Percentiles rank a stretch among this genome's conserved stretches.
phyloP scores from a whole-genome alignment of 2,329 filamentous ascomycete genomes.

The Nemania sp. region DNA sequence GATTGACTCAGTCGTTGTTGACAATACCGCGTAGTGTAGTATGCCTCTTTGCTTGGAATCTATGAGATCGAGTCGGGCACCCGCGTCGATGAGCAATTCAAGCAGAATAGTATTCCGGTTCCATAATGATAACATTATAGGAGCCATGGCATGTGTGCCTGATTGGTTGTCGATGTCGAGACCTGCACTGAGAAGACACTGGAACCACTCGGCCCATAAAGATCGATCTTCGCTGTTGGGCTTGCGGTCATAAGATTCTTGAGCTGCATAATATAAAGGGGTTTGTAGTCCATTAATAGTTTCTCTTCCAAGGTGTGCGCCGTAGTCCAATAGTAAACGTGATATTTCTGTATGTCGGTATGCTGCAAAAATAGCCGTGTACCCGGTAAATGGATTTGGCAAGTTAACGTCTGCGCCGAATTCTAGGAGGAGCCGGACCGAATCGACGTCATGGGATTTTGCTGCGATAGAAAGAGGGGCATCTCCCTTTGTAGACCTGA shows the following conservation, averaged over 20 bases:
- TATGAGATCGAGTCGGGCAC: not conserved
- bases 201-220: not conserved
- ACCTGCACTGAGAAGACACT: conserved; percentile 6
- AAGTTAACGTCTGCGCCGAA: not conserved
- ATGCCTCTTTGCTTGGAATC: not conserved
- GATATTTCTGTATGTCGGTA: not conserved
- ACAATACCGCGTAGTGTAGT: conserved; percentile 6
- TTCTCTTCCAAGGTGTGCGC: not conserved
- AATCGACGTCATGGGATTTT: not conserved
- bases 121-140: not conserved
- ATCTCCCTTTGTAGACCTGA: not conserved
- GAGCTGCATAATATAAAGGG: conserved; percentile 1
- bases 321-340: not conserved
- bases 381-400: not conserved
- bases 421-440: not conserved
- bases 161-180: conserved; percentile 1
- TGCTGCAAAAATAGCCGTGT: not conserved
- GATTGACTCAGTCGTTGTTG: conserved; percentile 1
- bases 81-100: conserved; percentile 1
- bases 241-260: not conserved
- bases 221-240: no score
- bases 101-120: conserved; percentile 2
- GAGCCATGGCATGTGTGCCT: not conserved
- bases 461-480: not conserved
- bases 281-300: not conserved